Evolutionary conservation across 2,329 filamentous ascomycete genomes (phyloP).

Genomic region (Botrytis medusae): DNA sequence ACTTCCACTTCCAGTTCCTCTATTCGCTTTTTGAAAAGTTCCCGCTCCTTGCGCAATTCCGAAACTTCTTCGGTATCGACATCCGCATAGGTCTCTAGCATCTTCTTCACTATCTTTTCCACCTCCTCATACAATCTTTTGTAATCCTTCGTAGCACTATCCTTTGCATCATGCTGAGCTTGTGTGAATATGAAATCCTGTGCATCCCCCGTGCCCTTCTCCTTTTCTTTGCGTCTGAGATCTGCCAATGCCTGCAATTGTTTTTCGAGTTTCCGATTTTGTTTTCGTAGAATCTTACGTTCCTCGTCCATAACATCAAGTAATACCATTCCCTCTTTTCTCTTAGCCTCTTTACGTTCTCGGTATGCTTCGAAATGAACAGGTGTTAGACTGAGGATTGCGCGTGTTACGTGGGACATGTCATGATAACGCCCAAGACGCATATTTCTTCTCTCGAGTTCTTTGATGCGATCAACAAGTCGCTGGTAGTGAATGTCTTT

Average conservation of each 20-base stretch:
- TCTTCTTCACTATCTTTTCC: not conserved
- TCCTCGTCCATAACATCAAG: not conserved
- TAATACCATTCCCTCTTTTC: not conserved
- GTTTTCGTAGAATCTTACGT: not conserved
- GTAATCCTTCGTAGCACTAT: not conserved
- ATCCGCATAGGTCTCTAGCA: not conserved
- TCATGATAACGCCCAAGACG: constrained; percentile 8
- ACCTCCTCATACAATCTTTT: not conserved
- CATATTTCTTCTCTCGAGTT: not conserved
- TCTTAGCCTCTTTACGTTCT: not conserved
- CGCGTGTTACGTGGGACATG: not conserved
- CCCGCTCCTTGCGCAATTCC: not conserved
- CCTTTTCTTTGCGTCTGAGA: not conserved
- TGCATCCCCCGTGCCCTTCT: not conserved
- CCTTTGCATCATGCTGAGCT: not conserved
- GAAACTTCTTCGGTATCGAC: constrained; percentile 6
- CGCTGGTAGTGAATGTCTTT: not conserved
- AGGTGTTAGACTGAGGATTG: constrained; percentile 8
- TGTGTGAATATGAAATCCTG: constrained; percentile 10
- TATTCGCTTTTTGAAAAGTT: not conserved
- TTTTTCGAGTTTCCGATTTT: not conserved
- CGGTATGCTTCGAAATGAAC: constrained; percentile 10
- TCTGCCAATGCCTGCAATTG: not conserved
- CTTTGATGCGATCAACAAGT: not conserved
- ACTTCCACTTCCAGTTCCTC: constrained; percentile 14